phyloP scores from a whole-genome alignment of 1,139 yeast genomes.

The Wickerhamomyces sp. region DNA sequence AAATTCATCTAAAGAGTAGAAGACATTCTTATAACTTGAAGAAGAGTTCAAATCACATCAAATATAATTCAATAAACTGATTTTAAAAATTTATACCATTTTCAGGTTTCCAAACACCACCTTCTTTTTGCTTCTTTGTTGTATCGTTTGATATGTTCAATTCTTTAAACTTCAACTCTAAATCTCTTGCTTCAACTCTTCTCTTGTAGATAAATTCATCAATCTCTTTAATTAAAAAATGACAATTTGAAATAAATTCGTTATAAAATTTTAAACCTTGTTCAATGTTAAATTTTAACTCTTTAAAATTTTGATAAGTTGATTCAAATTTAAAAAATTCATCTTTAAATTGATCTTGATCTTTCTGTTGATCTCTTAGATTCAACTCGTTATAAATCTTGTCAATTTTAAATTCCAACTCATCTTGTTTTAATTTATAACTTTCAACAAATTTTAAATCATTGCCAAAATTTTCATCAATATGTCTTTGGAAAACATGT shows the following conservation, averaged over 20 bases:
- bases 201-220: constrained; percentile 50
- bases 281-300: constrained; percentile 52
- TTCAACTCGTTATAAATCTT: constrained; percentile 35
- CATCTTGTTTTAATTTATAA: constrained; percentile 34
- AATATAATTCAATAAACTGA: background rate
- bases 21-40: constrained; percentile 43
- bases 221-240: constrained; percentile 43
- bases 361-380: constrained; percentile 10
- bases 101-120: constrained; percentile 33
- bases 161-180: constrained; percentile 27
- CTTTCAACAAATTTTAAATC: constrained; percentile 27
- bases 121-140: constrained; percentile 16
- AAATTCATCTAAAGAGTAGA: constrained; percentile 59
- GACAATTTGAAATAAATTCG: constrained; percentile 50
- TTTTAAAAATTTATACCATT: constrained; percentile 31
- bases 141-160: constrained; percentile 20
- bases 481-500: constrained; percentile 33
- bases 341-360: constrained; percentile 31
- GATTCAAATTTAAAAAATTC: constrained; percentile 51
- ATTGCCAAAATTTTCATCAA: constrained; percentile 33
- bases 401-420: constrained; percentile 40
- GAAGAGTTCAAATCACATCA: background rate
- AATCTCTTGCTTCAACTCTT: constrained; percentile 47
- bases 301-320: constrained; percentile 49
- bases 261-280: constrained; percentile 72